A percentile compares a stretch with the other conserved stretches of the same genome.
These are phyloP conservation scores for Melaleuca quinquenervia DNA, from an alignment of 345 rosid species.

Conservation along the genomic window DNA sequence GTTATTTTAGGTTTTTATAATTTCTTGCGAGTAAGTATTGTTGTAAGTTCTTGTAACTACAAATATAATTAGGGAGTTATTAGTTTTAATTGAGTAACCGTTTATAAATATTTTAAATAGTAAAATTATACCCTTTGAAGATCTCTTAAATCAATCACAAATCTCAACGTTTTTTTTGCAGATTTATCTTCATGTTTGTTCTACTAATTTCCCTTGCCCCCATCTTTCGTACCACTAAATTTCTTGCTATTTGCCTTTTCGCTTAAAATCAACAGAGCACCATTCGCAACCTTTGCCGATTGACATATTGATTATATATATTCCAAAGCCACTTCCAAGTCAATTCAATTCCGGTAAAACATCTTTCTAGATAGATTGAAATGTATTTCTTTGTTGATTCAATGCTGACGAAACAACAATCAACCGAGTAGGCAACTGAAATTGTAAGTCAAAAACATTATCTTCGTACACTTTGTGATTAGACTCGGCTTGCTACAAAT, in stretches of 20 bases:
- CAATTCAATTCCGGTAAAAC: not conserved
- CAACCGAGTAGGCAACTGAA: not conserved
- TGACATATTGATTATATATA: too few relatives aligned
- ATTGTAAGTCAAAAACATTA: not conserved
- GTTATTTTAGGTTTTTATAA: not conserved
- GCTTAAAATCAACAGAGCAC: not conserved
- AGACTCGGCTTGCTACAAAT: not conserved
- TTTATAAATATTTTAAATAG: too few relatives aligned
- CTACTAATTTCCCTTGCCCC: not conserved
- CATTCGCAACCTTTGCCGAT: not conserved
- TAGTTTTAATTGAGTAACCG: too few relatives aligned
- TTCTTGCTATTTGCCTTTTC: not conserved
- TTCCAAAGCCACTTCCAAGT: not conserved
- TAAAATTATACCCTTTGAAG: not conserved
- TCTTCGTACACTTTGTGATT: not conserved
- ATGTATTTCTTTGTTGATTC: not conserved
- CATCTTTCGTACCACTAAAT: not conserved
- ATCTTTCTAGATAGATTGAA: not conserved
- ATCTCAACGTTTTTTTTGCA: not conserved
- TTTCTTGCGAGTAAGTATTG: too few relatives aligned
- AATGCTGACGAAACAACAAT: not conserved
- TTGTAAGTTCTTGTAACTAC: not conserved
- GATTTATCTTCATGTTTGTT: not conserved
- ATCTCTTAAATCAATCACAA: not conserved
- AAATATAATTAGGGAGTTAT: not conserved